Evolutionary conservation across 805 yeast genomes (phyloP).

Genomic region (Wickerhamiella occidentalis): DNA sequence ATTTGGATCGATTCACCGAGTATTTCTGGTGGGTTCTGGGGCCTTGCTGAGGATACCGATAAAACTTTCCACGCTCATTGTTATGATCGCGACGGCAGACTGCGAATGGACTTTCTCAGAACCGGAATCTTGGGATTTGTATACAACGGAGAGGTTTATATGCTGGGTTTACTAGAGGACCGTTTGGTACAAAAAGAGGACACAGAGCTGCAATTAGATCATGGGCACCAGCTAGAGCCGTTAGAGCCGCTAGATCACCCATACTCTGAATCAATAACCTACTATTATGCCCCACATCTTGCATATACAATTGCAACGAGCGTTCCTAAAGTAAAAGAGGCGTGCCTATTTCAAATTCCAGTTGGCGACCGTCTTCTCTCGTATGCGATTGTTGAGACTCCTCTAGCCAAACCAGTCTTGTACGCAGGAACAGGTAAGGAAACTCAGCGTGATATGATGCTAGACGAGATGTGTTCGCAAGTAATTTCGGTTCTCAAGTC

Average conservation of each 20-base stretch:
- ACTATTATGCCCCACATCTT: constrained; percentile 78
- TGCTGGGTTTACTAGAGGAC: constrained; percentile 84
- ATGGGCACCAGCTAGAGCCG: neutral
- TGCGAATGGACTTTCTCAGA: constrained; percentile 71
- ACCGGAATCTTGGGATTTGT: constrained; percentile 88
- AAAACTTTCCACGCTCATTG: constrained; percentile 74
- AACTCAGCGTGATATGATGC: constrained; percentile 23
- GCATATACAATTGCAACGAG: constrained; percentile 73
- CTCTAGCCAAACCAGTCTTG: constrained; percentile 30
- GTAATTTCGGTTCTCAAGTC: constrained; percentile 37
- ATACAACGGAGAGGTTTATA: constrained; percentile 74
- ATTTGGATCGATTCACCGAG: constrained; percentile 96
- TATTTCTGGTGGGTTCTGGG: constrained; percentile 83
- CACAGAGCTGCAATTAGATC: constrained; percentile 1
- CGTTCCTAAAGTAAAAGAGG: constrained; percentile 72
- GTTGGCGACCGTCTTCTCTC: constrained; percentile 73
- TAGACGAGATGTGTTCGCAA: constrained; percentile 40
- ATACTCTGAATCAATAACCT: constrained; percentile 28
- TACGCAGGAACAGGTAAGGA: constrained; percentile 1
- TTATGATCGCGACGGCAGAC: constrained; percentile 52
- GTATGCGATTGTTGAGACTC: constrained; percentile 72
- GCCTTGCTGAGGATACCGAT: constrained; percentile 51
- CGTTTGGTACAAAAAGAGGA: constrained; percentile 37
- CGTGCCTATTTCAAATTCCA: constrained; percentile 78
- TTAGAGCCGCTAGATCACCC: too few species aligned